phyloP scores from a whole-genome alignment of 2,329 filamentous ascomycete species.

The Neonectria coccinea region DNA sequence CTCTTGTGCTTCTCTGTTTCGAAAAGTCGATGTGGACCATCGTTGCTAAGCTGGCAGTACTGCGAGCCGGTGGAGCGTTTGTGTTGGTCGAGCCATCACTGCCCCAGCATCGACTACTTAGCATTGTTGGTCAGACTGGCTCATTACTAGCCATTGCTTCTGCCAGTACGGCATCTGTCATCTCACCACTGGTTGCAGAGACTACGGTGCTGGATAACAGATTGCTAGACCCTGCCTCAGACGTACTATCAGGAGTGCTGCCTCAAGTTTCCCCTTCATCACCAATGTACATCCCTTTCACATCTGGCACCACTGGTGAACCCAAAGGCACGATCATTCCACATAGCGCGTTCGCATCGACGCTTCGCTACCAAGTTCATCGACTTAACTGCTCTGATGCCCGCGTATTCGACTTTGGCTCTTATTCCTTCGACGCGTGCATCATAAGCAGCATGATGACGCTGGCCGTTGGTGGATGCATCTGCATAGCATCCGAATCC shows the following conservation, averaged over 20 bases:
- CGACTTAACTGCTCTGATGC: neutral
- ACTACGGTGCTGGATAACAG: neutral
- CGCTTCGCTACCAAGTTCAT: neutral
- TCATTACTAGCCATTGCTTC: neutral
- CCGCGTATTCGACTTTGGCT: slow-evolving; percentile 1
- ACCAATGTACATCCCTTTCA: slow-evolving; percentile 5
- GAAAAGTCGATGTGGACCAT: slow-evolving; percentile 14
- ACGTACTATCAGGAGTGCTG: neutral
- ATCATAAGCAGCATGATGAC: slow-evolving; percentile 17
- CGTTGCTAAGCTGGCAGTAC: slow-evolving; percentile 1
- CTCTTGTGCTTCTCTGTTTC: neutral
- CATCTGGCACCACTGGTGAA: slow-evolving; percentile 1
- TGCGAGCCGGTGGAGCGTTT: slow-evolving; percentile 1
- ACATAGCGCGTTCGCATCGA: neutral
- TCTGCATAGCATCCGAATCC: slow-evolving; percentile 17
- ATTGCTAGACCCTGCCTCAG: neutral
- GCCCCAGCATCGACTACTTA: slow-evolving; percentile 3
- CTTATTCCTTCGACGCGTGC: slow-evolving; percentile 17
- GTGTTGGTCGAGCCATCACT: slow-evolving; percentile 5
- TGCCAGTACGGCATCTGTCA: neutral
- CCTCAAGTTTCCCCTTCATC: neutral
- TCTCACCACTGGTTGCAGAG: neutral
- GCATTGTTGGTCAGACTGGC: neutral
- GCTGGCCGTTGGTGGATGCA: slow-evolving; percentile 13
- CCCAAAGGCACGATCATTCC: slow-evolving; percentile 5